phyloP scores from a whole-genome alignment of 371 early-diverging fungal genomes.

The Lichtheimia ramosa region DNA sequence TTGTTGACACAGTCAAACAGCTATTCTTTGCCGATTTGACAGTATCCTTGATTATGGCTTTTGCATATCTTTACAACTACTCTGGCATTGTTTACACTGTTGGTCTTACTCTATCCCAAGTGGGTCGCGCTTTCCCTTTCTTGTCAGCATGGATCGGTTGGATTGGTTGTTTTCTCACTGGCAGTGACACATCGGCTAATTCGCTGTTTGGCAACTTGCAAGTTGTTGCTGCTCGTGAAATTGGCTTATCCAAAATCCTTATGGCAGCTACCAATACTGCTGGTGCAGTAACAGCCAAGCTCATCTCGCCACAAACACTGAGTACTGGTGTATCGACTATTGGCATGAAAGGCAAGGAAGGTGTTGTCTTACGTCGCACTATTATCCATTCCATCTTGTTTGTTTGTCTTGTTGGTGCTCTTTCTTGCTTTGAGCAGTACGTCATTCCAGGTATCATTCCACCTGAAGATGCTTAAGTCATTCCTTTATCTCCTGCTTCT shows the following conservation, averaged over 20 bases:
- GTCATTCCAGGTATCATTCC: conserved; percentile 52
- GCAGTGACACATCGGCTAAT: conserved; percentile 48
- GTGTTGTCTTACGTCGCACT: conserved; percentile 38
- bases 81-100: conserved; percentile 51
- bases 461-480: conserved; percentile 8
- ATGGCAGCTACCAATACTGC: conserved; percentile 51
- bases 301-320: conserved; percentile 54
- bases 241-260: conserved; percentile 42
- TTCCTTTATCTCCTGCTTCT: too few relatives aligned
- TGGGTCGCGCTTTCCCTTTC: conserved; percentile 50
- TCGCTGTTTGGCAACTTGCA: conserved; percentile 53
- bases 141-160: conserved; percentile 55
- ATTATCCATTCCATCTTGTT: conserved; percentile 44
- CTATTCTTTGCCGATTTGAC: conserved; percentile 41
- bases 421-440: conserved; percentile 47
- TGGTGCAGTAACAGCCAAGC: conserved; percentile 48
- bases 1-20: conserved; percentile 32
- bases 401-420: conserved; percentile 38
- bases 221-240: conserved; percentile 49
- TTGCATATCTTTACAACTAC: conserved; percentile 53
- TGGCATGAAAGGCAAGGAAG: conserved; percentile 48
- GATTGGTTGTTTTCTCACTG: conserved; percentile 53
- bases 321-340: conserved; percentile 54
- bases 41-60: conserved; percentile 49
- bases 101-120: conserved; percentile 48